Evolutionary conservation across 73 alveolate genomes (phyloP), one percentile per base, ranked within the genome.

Genomic region (Tetrahymena thermophila): DNA sequence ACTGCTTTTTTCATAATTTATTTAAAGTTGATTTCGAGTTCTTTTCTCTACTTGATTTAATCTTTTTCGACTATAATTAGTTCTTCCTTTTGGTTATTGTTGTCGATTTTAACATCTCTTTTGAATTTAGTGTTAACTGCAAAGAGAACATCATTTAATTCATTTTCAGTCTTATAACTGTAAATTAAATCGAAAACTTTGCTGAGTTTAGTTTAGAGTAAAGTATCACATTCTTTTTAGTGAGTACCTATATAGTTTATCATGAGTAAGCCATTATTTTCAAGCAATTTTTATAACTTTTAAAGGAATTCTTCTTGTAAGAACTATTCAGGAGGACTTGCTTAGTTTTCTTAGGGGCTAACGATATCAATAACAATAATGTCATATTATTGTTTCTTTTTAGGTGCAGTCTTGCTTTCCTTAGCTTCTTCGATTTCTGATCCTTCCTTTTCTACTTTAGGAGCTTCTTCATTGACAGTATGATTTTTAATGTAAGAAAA

Each of bases 381-480:
- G 35, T 89, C 97, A 95, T 43, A 95, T 89, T 85, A 84, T 31
- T 71, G 31, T 19, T 71, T 71, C 89, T 71, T 71, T 71, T 71
- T 71, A 13, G 89, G 89, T 3, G 89, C 89, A 31, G 89, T 42
- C 21, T 95, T 89, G 14, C 94, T 85, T 85, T 95, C 93, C 35
- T 50, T 31, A 21, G 34, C 58, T 95, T 95, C 85, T 71, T 95
- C 97, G 21, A 95, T 85, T 85, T 95, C 93, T 35, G 85, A 94
- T 35, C 93, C 56, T 28, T 94, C 97, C 17, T 71, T 71, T 71
- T 28, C 40, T 19, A n/a, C 89, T 31, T 71, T 71, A 71, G 89
- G 89, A 71, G 89, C 89, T 71, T 71, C 89, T 71, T 71, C 89
- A 71, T 71, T 71, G 17, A 71, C 89, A 28, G 89, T 42, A 31